Percentiles rank a stretch among this genome's conserved stretches.
phyloP scores from a whole-genome alignment of 805 yeast genomes.

The Ogataea henricii region DNA sequence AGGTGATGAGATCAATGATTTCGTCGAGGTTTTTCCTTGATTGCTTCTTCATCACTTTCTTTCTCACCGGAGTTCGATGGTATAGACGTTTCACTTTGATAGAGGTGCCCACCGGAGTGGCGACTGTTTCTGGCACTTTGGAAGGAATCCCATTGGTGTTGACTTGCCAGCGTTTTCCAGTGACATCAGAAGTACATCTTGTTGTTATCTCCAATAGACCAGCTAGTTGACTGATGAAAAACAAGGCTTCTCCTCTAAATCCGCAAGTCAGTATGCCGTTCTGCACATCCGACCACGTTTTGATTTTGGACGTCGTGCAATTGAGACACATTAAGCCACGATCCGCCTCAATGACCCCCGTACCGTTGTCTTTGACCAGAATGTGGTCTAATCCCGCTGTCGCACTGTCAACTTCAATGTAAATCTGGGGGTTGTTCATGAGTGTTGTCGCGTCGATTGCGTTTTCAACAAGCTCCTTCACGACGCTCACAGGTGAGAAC shows the following conservation, averaged over 20 bases:
- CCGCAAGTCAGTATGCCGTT: conserved; percentile 40
- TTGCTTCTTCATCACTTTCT: conserved; percentile 32
- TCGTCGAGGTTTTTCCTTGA: conserved; percentile 27
- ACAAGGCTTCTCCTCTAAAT: conserved; percentile 53
- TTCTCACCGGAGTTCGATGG: conserved; percentile 36
- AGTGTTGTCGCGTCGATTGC: conserved; percentile 38
- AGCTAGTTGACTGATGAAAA: conserved; percentile 37
- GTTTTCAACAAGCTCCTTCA: conserved; percentile 45
- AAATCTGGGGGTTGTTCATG: conserved; percentile 27
- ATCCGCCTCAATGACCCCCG: conserved; percentile 37
- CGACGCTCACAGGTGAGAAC: conserved; percentile 37
- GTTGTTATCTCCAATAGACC: conserved; percentile 36
- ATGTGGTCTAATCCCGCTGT: conserved; percentile 39
- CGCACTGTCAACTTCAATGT: conserved; percentile 39
- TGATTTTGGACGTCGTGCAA: conserved; percentile 46
- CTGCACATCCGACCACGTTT: conserved; percentile 32
- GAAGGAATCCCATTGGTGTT: conserved; percentile 30
- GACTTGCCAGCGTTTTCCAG: conserved; percentile 41
- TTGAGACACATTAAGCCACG: conserved; percentile 39
- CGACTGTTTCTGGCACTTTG: conserved; percentile 21
- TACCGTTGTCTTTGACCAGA: conserved; percentile 43
- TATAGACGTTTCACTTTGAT: conserved; percentile 37
- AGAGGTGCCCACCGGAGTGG: conserved; percentile 40
- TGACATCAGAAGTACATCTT: conserved; percentile 31
- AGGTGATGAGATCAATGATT: conserved; percentile 27